Base-by-base conservation (phyloP, 176 grass and related monocot genomes). In the Eragrostis curvula region DNA sequence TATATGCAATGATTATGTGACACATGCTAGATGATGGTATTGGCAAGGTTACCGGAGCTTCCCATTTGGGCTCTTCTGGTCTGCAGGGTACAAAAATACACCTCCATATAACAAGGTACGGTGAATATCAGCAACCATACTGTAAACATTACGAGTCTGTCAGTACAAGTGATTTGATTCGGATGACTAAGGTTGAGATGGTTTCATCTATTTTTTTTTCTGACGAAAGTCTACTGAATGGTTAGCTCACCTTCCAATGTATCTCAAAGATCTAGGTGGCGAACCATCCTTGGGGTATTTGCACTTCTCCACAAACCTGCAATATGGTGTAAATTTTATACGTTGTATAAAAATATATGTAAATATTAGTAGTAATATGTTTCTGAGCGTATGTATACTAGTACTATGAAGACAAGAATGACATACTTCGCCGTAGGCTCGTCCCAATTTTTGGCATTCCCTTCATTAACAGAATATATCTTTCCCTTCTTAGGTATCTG, bases 41-140 rank as follows among this genome's bases (percentile, higher is more conserved):
- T 45, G 15, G 0, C 30, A 42, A 25, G 32, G 56, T 69, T 90
- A 99, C 93, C 96, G 93, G 83, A 99, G 85, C 73, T 99, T 94
- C 62, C 96, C 93, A 40, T 68, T 78, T 36, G 96, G 96, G 70
- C 69, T 99, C 84, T 99, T 99, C 93, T 90, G 85, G 83, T 99
- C 96, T 11, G 91, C 93, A 71, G 96, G 96, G 87, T 99, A 99
- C 85, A 99, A 63, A 88, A 99, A 99, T 80, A 96, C 80, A 40
- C 96, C 96, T 75, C 96, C 96, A 53, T 99, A 99, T 17, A 99
- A 85, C 57, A 99, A 81, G 14, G 96, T 99, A 60, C 96, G 96
- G 82, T 99, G 96, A 39, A 99, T 78, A 85, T 99, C 96, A 30
- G 96, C 96, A 90, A 99, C 96, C 96, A 99, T 99, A 85, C 96